A percentile compares a stretch with the other conserved stretches of the same genome.
Conservation (phyloP, 495 filamentous ascomycete species). For the Margaritispora aquatica region DNA sequence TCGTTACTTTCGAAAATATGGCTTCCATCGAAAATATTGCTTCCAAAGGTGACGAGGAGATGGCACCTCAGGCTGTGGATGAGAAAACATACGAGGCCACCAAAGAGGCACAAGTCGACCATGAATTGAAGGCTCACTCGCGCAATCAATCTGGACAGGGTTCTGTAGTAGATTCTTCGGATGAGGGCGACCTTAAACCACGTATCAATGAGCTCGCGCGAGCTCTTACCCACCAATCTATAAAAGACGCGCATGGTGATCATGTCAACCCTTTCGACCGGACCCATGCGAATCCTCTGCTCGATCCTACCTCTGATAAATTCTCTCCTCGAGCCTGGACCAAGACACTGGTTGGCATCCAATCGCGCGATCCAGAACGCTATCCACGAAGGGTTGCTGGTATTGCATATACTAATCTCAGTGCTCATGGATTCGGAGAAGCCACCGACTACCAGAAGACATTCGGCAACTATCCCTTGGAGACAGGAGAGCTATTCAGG, state of each 20-base stretch:
- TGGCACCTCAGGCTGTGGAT: not conserved
- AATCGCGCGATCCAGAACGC: slow-evolving; percentile 31
- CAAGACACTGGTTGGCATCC: slow-evolving; percentile 44
- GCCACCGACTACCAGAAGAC: slow-evolving; percentile 79
- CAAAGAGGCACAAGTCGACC: not conserved
- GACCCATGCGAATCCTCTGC: slow-evolving; percentile 12
- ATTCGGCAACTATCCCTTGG: slow-evolving; percentile 58
- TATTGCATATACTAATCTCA: slow-evolving; percentile 48
- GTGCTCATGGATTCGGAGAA: slow-evolving; percentile 69
- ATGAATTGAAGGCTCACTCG: not conserved
- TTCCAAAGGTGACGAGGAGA: not conserved
- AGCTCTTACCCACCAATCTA: slow-evolving; percentile 17
- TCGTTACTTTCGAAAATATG: not conserved
- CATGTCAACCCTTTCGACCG: slow-evolving; percentile 21
- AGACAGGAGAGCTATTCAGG: slow-evolving; percentile 38
- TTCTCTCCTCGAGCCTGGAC: slow-evolving; percentile 50
- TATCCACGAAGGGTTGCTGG: slow-evolving; percentile 45
- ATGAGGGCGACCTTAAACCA: slow-evolving; percentile 9
- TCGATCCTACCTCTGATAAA: slow-evolving; percentile 42
- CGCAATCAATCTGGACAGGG: not conserved
- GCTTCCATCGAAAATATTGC: not conserved
- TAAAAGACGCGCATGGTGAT: slow-evolving; percentile 11
- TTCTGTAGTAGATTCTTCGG: slow-evolving; percentile 5
- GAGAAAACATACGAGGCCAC: slow-evolving; percentile 4
- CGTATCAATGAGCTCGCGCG: slow-evolving; percentile 17